Evolutionary conservation across 2,329 filamentous ascomycete genomes (phyloP).

Genomic region (Lachnellula willkommii): DNA sequence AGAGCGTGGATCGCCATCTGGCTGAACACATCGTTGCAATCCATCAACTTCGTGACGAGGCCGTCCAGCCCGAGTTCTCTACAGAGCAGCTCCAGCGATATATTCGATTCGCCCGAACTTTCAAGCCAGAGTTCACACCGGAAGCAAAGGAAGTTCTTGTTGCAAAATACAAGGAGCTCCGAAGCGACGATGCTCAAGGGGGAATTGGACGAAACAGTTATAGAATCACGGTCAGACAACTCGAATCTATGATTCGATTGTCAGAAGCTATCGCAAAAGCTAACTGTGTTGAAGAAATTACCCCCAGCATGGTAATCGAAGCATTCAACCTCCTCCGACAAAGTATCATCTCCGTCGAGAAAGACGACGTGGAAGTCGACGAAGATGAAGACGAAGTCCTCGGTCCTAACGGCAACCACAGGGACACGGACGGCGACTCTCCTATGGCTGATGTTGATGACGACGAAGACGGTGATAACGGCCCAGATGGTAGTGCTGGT

Average conservation of each 20-base stretch:
- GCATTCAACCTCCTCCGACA: slow-evolving; percentile 87
- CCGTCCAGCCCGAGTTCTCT: slow-evolving; percentile 86
- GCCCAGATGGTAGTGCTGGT: slow-evolving; percentile 25
- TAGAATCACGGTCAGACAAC: slow-evolving; percentile 91
- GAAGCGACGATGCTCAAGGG: slow-evolving; percentile 88
- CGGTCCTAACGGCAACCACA: slow-evolving; percentile 38
- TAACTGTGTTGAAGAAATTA: slow-evolving; percentile 90
- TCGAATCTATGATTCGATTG: slow-evolving; percentile 92
- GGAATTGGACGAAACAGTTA: slow-evolving; percentile 93
- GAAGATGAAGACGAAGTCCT: slow-evolving; percentile 61
- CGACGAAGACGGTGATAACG: slow-evolving; percentile 41
- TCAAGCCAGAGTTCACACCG: slow-evolving; percentile 85
- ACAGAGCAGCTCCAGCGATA: slow-evolving; percentile 96
- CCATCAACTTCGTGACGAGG: slow-evolving; percentile 87
- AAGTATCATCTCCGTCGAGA: slow-evolving; percentile 95
- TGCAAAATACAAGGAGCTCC: slow-evolving; percentile 89
- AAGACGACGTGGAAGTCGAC: slow-evolving; percentile 93
- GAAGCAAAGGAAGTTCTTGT: slow-evolving; percentile 84
- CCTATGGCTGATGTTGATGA: slow-evolving; percentile 47
- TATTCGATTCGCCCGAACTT: slow-evolving; percentile 92
- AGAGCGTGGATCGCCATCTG: slow-evolving; percentile 81
- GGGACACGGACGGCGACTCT: slow-evolving; percentile 44
- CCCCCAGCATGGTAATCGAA: slow-evolving; percentile 78
- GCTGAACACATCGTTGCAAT: slow-evolving; percentile 93
- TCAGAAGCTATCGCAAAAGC: slow-evolving; percentile 98